Conservation (phyloP, 371 early-diverging fungal genomes). For the Mortierella sp. region DNA sequence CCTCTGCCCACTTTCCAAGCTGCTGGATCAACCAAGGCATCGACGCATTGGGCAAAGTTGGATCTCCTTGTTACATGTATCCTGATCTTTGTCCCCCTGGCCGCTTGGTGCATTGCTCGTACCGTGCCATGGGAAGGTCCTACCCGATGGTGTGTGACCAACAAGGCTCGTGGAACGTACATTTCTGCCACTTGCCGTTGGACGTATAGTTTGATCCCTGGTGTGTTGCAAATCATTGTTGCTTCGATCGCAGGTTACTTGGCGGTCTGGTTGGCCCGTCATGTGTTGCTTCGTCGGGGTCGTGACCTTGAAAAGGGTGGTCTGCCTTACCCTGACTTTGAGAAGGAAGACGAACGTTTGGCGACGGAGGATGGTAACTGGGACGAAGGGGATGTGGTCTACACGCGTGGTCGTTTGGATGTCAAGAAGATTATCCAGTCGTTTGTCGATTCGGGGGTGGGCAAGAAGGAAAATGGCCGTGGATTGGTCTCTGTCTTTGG, state of each 20-base stretch:
- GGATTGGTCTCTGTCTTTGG: conserved; percentile 36
- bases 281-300: conserved; percentile 28
- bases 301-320: conserved; percentile 24
- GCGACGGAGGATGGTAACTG: conserved; percentile 46
- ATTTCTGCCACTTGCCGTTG: conserved; percentile 35
- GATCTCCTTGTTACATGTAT: conserved; percentile 31
- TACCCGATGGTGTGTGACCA: conserved; percentile 30
- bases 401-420: conserved; percentile 39
- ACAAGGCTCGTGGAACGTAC: conserved; percentile 20
- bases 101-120: conserved; percentile 44
- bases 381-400: conserved; percentile 50
- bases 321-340: conserved; percentile 38
- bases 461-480: conserved; percentile 12
- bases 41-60: conserved; percentile 45
- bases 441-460: conserved; percentile 27
- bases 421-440: conserved; percentile 32
- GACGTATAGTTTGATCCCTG: conserved; percentile 46
- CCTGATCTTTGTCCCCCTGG: conserved; percentile 35
- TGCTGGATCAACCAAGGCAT: conserved; percentile 21
- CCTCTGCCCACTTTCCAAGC: conserved; percentile 50
- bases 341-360: conserved; percentile 29
- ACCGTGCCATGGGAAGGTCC: conserved; percentile 44
- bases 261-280: conserved; percentile 34
- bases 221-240: conserved; percentile 29
- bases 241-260: conserved; percentile 38